Percentiles rank a stretch among this genome's conserved stretches.
Evolutionary conservation across 2,329 filamentous ascomycete genomes (phyloP).

Genomic region (Furcasterigmium furcatum): DNA sequence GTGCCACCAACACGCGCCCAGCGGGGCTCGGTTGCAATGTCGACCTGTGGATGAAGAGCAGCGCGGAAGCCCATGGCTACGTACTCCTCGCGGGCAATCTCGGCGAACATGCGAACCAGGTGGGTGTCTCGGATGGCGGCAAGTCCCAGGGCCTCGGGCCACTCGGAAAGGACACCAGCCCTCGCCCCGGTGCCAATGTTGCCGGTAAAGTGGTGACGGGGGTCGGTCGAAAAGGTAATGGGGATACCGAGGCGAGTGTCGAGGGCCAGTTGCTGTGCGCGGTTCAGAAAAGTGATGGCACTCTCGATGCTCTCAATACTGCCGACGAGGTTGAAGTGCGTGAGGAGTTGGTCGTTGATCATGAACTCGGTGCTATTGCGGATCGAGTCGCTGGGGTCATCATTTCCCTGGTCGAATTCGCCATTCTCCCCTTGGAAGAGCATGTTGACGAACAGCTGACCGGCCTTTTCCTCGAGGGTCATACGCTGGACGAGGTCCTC

Average conservation of each 20-base stretch:
- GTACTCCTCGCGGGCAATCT: background rate
- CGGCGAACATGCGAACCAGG: background rate
- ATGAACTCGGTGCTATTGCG: slow-evolving; percentile 24
- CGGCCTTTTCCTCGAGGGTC: slow-evolving; percentile 44
- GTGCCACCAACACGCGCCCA: slow-evolving; percentile 44
- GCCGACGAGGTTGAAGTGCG: slow-evolving; percentile 44
- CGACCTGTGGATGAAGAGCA: background rate
- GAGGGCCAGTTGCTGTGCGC: slow-evolving; percentile 35
- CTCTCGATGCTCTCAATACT: slow-evolving; percentile 32
- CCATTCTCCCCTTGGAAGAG: slow-evolving; percentile 20
- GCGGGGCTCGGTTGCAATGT: slow-evolving; percentile 23
- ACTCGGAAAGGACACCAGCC: background rate
- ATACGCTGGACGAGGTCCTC: slow-evolving; percentile 42
- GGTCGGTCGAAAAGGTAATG: too few species aligned
- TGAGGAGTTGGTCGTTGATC: slow-evolving; percentile 28
- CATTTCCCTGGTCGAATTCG: slow-evolving; percentile 7
- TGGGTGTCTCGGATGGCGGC: background rate
- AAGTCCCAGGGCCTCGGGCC: slow-evolving; percentile 1
- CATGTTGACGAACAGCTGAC: slow-evolving; percentile 41
- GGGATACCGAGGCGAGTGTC: slow-evolving; percentile 44
- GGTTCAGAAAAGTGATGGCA: slow-evolving; percentile 35
- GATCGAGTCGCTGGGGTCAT: too few species aligned
- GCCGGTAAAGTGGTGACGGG: too few species aligned
- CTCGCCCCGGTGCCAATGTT: too few species aligned
- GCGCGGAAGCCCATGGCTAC: background rate